Percentiles rank a stretch among this genome's conserved stretches.
Evolutionary conservation across 441 rosid genomes (phyloP).

Genomic region (Euphorbia neoarborescens): DNA sequence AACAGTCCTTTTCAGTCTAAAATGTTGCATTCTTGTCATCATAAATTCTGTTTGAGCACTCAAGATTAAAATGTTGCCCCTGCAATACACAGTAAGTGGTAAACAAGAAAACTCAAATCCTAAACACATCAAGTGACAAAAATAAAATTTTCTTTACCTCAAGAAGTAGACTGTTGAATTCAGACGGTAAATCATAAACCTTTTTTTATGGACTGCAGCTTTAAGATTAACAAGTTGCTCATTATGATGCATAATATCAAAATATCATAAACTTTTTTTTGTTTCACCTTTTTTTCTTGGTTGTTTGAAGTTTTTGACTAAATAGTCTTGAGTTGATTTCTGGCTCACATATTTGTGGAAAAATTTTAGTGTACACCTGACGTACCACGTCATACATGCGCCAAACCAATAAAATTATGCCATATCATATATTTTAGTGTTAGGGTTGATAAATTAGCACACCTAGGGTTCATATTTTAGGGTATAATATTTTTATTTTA

Average conservation of each 20-base stretch:
- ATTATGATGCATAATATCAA: constrained; percentile 24
- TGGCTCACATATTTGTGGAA: no score
- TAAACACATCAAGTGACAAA: constrained; percentile 10
- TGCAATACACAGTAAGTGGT: constrained; percentile 28
- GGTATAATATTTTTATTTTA: no score
- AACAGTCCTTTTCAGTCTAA: constrained; percentile 87
- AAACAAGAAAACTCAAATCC: constrained; percentile 21
- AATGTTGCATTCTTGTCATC: constrained; percentile 64
- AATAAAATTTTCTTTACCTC: constrained; percentile 46
- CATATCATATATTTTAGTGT: no score
- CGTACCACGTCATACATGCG: no score
- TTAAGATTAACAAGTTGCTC: constrained; percentile 46
- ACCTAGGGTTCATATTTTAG: no score
- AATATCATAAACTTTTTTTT: no score
- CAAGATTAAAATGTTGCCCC: constrained; percentile 86
- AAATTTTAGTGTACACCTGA: no score
- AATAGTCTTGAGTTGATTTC: no score
- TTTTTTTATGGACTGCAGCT: constrained; percentile 58
- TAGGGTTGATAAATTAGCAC: no score
- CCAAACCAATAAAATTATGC: no score
- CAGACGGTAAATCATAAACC: constrained; percentile 91
- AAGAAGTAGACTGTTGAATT: constrained; percentile 82
- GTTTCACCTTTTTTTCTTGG: no score
- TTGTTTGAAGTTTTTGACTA: no score
- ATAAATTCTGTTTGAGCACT: constrained; percentile 83